phyloP scores from a whole-genome alignment of 345 rosid genomes.

The Excoecaria cochinchinensis region DNA sequence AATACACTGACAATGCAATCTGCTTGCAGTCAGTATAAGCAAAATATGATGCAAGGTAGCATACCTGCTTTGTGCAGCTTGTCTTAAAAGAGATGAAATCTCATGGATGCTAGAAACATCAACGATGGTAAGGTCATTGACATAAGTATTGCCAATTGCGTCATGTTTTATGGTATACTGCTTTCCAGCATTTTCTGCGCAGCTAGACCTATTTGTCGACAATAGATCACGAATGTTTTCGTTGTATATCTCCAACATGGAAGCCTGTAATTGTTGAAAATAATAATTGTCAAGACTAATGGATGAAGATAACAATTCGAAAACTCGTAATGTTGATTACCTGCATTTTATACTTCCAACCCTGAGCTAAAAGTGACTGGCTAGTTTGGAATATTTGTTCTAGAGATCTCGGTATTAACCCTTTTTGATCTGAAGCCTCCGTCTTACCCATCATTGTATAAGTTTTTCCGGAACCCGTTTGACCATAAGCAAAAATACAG shows the following conservation, averaged over 20 bases:
- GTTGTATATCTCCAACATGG: slow-evolving; percentile 95
- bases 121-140: slow-evolving; percentile 75
- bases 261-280: slow-evolving; percentile 46
- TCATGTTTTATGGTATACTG: slow-evolving; percentile 87
- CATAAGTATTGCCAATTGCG: slow-evolving; percentile 71
- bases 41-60: neutral
- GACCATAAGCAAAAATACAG: slow-evolving; percentile 97
- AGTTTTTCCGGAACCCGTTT: slow-evolving; percentile 97
- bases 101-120: slow-evolving; percentile 76
- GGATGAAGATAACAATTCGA: slow-evolving; percentile 1
- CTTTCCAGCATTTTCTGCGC: slow-evolving; percentile 59
- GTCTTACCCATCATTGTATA: slow-evolving; percentile 99
- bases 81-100: slow-evolving; percentile 68
- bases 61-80: slow-evolving; percentile 95
- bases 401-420: slow-evolving; percentile 88
- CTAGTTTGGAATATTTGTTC: slow-evolving; percentile 85
- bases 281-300: neutral
- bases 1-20: neutral
- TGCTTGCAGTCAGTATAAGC: neutral
- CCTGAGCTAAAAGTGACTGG: slow-evolving; percentile 65
- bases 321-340: slow-evolving; percentile 27
- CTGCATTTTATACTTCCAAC: slow-evolving; percentile 99
- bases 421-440: slow-evolving; percentile 60
- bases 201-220: slow-evolving; percentile 40
- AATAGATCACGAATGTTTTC: slow-evolving; percentile 85